phyloP scores from a whole-genome alignment of 192 early-diverging fungal genomes.

The Coemansia javaensis region DNA sequence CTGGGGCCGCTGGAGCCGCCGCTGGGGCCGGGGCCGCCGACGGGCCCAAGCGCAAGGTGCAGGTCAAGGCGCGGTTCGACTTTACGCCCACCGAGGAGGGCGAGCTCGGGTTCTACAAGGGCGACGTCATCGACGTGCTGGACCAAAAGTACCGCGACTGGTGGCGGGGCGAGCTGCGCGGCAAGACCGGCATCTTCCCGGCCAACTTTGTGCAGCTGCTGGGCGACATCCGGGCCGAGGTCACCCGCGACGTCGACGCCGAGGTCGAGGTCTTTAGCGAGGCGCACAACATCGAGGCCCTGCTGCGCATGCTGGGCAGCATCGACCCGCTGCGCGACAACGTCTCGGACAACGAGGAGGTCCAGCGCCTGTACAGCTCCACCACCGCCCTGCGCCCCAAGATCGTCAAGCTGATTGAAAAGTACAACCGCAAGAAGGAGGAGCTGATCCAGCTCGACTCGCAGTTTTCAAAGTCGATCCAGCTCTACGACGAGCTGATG shows the following conservation, averaged over 20 bases:
- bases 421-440: slow-evolving; percentile 80
- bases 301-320: slow-evolving; percentile 67
- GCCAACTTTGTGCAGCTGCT: slow-evolving; percentile 91
- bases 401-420: slow-evolving; percentile 80
- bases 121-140: slow-evolving; percentile 84
- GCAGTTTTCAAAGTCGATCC: slow-evolving; percentile 36
- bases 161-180: slow-evolving; percentile 92
- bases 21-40: slow-evolving; percentile 16
- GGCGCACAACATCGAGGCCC: slow-evolving; percentile 66
- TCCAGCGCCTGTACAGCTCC: slow-evolving; percentile 77
- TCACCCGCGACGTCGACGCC: slow-evolving; percentile 54
- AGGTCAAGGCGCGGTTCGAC: slow-evolving; percentile 91
- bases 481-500: slow-evolving; percentile 45
- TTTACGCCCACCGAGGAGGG: slow-evolving; percentile 85
- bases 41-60: slow-evolving; percentile 54
- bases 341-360: slow-evolving; percentile 80
- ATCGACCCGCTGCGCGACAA: slow-evolving; percentile 79
- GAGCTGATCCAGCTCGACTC: slow-evolving; percentile 23
- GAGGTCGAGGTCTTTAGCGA: slow-evolving; percentile 69
- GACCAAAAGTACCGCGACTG: slow-evolving; percentile 96
- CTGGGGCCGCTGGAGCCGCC: slow-evolving; percentile 14
- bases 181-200: slow-evolving; percentile 92
- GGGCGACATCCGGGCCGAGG: slow-evolving; percentile 55
- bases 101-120: slow-evolving; percentile 83
- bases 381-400: slow-evolving; percentile 81